These are phyloP conservation scores for Quercus bicolor DNA, from an alignment of 306 rosid genomes.

Conservation along the genomic window DNA sequence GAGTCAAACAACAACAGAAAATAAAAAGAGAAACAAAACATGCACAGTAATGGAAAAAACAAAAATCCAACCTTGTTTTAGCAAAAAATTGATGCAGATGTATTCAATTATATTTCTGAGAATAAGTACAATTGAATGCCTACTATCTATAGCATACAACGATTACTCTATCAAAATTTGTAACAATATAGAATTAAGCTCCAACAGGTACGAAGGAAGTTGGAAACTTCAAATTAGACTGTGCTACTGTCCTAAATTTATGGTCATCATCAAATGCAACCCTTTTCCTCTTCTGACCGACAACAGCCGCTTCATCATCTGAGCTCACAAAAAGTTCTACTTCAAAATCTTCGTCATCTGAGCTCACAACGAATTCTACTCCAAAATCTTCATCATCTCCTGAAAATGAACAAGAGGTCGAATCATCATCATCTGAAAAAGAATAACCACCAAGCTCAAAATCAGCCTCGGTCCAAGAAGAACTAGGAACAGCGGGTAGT, in stretches of 20 bases:
- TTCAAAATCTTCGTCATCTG: background rate
- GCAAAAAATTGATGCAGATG: no score
- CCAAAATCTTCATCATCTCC: no score
- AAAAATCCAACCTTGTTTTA: background rate
- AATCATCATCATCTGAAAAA: background rate
- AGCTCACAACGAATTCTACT: background rate
- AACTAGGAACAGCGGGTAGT: background rate
- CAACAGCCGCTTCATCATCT: background rate
- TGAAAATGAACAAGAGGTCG: no score
- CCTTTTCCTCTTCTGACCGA: background rate
- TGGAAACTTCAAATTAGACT: background rate
- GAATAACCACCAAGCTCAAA: background rate
- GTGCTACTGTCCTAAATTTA: no score
- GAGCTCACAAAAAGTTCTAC: background rate
- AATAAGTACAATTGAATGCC: background rate
- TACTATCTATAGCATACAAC: background rate
- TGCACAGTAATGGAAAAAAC: background rate
- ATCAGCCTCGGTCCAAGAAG: background rate
- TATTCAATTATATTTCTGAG: no score
- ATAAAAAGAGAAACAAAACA: background rate
- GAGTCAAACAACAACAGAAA: no score
- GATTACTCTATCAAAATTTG: background rate
- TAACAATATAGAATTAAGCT: background rate
- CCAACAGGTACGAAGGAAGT: background rate
- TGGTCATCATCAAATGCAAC: no score